Conservation (phyloP, 2,329 filamentous ascomycete genomes). For the Epichloe typhina region DNA sequence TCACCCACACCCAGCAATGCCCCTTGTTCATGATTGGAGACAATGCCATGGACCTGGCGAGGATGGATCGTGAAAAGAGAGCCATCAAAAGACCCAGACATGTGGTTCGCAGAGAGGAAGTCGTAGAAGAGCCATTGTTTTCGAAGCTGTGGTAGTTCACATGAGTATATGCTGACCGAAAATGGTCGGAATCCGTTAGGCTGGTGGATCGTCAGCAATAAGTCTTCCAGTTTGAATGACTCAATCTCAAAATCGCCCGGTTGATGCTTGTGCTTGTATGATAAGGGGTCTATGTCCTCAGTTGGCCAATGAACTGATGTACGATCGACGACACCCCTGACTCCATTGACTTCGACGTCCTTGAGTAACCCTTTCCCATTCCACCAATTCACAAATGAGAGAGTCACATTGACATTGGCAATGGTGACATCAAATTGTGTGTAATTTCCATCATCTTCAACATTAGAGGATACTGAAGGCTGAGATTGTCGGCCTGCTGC, state of each 20-base stretch:
- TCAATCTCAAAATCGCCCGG: conserved; percentile 96
- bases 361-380: conserved; percentile 85
- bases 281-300: conserved; percentile 64
- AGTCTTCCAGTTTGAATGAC: conserved; percentile 88
- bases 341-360: conserved; percentile 87
- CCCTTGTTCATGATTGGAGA: conserved; percentile 43
- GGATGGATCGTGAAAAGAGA: conserved; percentile 97
- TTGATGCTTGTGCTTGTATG: conserved; percentile 75
- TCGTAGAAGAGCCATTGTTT: conserved; percentile 99
- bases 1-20: conserved; percentile 46
- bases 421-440: conserved; percentile 95
- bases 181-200: conserved; percentile 87
- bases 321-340: conserved; percentile 83
- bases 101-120: conserved; percentile 86
- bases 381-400: conserved; percentile 99
- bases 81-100: conserved; percentile 90
- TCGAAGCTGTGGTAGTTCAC: conserved; percentile 79
- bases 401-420: conserved; percentile 85
- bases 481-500: conserved; percentile 53
- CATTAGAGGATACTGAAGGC: conserved; percentile 18
- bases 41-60: conserved; percentile 71
- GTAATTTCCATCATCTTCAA: conserved; percentile 80
- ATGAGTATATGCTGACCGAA: conserved; percentile 88
- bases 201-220: conserved; percentile 84
- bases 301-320: conserved; percentile 60